These are phyloP conservation scores for Nakaseomyces delphensis DNA, from an alignment of 1,139 yeast genomes.

Conservation along the genomic window DNA sequence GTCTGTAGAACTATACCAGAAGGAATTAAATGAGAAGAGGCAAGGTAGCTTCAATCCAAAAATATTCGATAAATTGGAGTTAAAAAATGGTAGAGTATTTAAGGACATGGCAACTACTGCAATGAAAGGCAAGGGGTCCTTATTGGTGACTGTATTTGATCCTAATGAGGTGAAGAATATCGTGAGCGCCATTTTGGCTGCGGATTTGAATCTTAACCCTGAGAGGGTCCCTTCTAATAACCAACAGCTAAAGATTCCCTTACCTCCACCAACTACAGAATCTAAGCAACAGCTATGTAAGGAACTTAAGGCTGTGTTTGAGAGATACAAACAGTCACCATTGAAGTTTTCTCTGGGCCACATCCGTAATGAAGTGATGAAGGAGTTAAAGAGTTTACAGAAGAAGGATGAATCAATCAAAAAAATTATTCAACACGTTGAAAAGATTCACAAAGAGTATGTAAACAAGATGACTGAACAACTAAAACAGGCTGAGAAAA, in stretches of 20 bases:
- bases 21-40: conserved; percentile 51
- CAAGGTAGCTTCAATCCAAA: conserved; percentile 60
- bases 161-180: conserved; percentile 63
- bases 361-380: conserved; percentile 54
- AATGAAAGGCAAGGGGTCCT: conserved; percentile 57
- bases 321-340: conserved; percentile 51
- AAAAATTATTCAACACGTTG: conserved; percentile 50
- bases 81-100: conserved; percentile 44
- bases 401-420: conserved; percentile 50
- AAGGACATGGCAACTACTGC: conserved; percentile 68
- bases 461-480: conserved; percentile 48
- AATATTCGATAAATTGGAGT: conserved; percentile 52
- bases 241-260: conserved; percentile 62
- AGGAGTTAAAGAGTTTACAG: conserved; percentile 46
- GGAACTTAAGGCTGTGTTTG: conserved; percentile 53
- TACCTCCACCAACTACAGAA: conserved; percentile 71
- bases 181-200: conserved; percentile 57
- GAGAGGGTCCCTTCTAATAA: conserved; percentile 63
- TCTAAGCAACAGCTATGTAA: conserved; percentile 51
- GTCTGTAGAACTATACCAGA: conserved; percentile 46
- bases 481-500: conserved; percentile 53
- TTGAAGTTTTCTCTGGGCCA: conserved; percentile 47
- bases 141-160: conserved; percentile 74
- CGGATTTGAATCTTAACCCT: conserved; percentile 70
- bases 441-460: conserved; percentile 58